These are phyloP conservation scores for Verticillium alfalfae DNA, from an alignment of 2,329 filamentous ascomycete species.

Conservation along the genomic window DNA sequence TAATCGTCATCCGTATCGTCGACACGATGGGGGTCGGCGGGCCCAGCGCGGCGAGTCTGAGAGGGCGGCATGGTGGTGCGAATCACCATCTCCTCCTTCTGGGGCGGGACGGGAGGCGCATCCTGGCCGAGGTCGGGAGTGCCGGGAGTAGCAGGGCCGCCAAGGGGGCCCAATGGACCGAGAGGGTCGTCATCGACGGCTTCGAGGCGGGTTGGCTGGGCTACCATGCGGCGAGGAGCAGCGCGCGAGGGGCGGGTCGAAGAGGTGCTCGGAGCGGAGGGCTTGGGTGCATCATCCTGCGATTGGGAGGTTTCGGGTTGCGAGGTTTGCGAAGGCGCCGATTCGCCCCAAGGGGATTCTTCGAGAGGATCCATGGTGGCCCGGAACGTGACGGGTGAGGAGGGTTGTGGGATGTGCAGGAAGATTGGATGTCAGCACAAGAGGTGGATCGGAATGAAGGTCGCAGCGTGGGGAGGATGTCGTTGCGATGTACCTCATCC, in stretches of 20 bases:
- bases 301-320: conserved; percentile 23
- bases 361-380: conserved; percentile 39
- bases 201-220: conserved; percentile 72
- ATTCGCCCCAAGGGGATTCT: conserved; percentile 50
- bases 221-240: conserved; percentile 58
- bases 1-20: conserved; percentile 64
- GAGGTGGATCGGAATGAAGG: background rate
- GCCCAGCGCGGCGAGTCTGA: conserved; percentile 36
- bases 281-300: conserved; percentile 21
- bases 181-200: conserved; percentile 67
- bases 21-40: conserved; percentile 57
- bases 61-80: conserved; percentile 49
- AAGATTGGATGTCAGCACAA: background rate
- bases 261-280: conserved; percentile 18
- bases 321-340: conserved; percentile 25
- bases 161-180: conserved; percentile 68
- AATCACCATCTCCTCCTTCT: conserved; percentile 60
- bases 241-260: conserved; percentile 36
- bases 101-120: conserved; percentile 63
- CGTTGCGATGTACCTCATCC: background rate
- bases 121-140: conserved; percentile 39
- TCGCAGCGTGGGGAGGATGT: background rate
- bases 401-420: background rate
- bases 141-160: conserved; percentile 32
- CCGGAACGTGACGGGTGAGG: background rate